Evolutionary conservation across 2,329 filamentous ascomycete genomes (phyloP).

Genomic region (Tricladium varicosporioides): DNA sequence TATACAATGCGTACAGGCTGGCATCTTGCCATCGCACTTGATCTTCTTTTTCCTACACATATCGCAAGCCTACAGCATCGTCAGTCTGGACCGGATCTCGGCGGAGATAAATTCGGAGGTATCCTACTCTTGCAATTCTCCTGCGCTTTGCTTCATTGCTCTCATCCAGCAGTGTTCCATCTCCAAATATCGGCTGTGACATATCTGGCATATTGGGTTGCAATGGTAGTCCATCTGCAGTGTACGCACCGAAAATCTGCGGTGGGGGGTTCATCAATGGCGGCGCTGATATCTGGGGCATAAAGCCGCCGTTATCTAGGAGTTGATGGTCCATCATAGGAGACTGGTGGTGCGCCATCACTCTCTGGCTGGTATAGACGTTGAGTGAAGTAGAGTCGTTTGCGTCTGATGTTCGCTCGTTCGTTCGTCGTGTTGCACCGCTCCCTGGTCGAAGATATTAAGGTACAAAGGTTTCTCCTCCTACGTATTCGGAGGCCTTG

Average conservation of each 20-base stretch:
- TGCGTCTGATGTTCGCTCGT: neutral
- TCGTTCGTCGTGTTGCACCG: neutral
- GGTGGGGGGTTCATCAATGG: slow-evolving; percentile 65
- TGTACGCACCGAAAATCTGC: slow-evolving; percentile 66
- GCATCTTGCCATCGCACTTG: slow-evolving; percentile 96
- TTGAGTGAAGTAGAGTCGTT: neutral
- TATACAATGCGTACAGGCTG: slow-evolving; percentile 90
- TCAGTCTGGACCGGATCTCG: neutral
- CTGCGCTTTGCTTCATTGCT: slow-evolving; percentile 71
- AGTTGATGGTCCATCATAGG: slow-evolving; percentile 25
- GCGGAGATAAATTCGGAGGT: neutral
- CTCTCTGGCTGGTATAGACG: neutral
- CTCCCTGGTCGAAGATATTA: neutral
- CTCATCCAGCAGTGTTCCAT: slow-evolving; percentile 57
- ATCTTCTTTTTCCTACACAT: slow-evolving; percentile 95
- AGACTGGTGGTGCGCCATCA: slow-evolving; percentile 19
- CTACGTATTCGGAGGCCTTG: neutral
- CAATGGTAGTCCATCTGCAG: slow-evolving; percentile 57
- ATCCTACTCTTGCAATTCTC: slow-evolving; percentile 60
- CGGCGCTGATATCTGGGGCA: slow-evolving; percentile 58
- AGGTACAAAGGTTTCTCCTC: neutral
- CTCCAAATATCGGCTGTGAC: slow-evolving; percentile 59
- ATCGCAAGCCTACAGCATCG: slow-evolving; percentile 49
- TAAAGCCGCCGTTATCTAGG: slow-evolving; percentile 48
- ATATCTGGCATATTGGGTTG: slow-evolving; percentile 55